phyloP scores from a whole-genome alignment of 2,329 filamentous ascomycete species.

The Rasamsonia emersonii region DNA sequence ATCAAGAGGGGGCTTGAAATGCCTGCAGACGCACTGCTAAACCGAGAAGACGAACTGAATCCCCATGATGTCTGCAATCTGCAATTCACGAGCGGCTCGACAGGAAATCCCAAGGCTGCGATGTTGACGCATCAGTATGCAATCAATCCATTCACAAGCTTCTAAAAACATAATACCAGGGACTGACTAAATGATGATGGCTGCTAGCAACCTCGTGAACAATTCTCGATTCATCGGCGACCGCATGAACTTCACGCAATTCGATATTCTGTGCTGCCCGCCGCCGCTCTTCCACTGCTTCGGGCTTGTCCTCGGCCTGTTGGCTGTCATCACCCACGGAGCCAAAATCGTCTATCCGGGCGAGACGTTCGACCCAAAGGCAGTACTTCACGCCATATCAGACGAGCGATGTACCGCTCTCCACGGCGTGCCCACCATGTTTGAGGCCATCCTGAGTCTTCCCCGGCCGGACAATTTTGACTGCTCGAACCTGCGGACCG shows the following conservation, averaged over 20 bases:
- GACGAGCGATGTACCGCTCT: slow-evolving; percentile 64
- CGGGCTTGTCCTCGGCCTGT: slow-evolving; percentile 66
- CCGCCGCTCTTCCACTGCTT: slow-evolving; percentile 83
- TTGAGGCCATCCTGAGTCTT: slow-evolving; percentile 53
- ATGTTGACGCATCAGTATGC: slow-evolving; percentile 62
- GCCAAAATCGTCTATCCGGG: slow-evolving; percentile 67
- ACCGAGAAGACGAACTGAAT: slow-evolving; percentile 47
- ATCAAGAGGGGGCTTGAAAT: slow-evolving; percentile 44
- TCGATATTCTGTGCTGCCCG: slow-evolving; percentile 68
- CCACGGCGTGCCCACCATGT: slow-evolving; percentile 79
- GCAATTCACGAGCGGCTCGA: slow-evolving; percentile 69
- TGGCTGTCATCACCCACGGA: slow-evolving; percentile 65
- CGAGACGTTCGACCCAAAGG: slow-evolving; percentile 61
- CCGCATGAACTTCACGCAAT: slow-evolving; percentile 58
- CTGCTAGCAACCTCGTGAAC: slow-evolving; percentile 43
- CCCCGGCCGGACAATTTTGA: slow-evolving; percentile 42
- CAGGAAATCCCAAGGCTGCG: slow-evolving; percentile 62
- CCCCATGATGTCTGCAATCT: slow-evolving; percentile 63
- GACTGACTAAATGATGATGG: slow-evolving; percentile 1
- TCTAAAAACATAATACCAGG: background rate
- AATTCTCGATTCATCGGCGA: slow-evolving; percentile 65
- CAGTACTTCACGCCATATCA: slow-evolving; percentile 58
- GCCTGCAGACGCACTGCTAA: slow-evolving; percentile 43
- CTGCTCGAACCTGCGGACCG: slow-evolving; percentile 55
- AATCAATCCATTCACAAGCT: background rate